Evolutionary conservation across 495 filamentous ascomycete species (phyloP).

Genomic region (Trichoderma virens): DNA sequence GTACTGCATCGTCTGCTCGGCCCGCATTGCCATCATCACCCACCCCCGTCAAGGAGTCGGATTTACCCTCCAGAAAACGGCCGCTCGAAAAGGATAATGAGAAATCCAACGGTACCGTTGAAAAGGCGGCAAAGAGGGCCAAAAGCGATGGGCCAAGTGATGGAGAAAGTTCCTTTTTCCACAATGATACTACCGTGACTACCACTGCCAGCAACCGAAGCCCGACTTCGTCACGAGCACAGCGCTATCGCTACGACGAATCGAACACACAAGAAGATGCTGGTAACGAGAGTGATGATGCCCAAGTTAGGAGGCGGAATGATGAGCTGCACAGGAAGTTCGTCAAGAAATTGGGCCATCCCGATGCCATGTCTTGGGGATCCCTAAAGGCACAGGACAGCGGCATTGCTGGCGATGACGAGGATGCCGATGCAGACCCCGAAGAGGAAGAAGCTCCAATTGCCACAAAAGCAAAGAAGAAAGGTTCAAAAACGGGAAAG

Average conservation of each 20-base stretch:
- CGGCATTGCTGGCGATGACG: slow-evolving; percentile 37
- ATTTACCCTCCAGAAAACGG: slow-evolving; percentile 30
- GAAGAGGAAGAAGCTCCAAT: slow-evolving; percentile 47
- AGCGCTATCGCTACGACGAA: slow-evolving; percentile 38
- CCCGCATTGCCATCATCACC: slow-evolving; percentile 14
- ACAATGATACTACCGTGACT: neutral
- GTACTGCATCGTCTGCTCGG: slow-evolving; percentile 17
- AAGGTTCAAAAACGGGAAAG: slow-evolving; percentile 69
- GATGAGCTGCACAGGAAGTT: slow-evolving; percentile 78
- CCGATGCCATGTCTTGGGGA: slow-evolving; percentile 67
- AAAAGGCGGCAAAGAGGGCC: slow-evolving; percentile 33
- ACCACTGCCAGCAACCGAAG: slow-evolving; percentile 12
- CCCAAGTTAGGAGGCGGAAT: slow-evolving; percentile 44
- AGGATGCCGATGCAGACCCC: slow-evolving; percentile 41
- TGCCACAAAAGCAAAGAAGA: slow-evolving; percentile 47
- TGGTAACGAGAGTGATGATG: slow-evolving; percentile 30
- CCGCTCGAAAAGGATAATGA: slow-evolving; percentile 36
- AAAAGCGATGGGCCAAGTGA: slow-evolving; percentile 25
- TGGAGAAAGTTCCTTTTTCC: slow-evolving; percentile 19
- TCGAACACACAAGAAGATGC: slow-evolving; percentile 19
- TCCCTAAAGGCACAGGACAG: slow-evolving; percentile 44
- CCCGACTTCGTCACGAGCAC: slow-evolving; percentile 26
- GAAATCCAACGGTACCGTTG: slow-evolving; percentile 26
- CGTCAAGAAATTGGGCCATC: slow-evolving; percentile 77
- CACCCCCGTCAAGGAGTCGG: slow-evolving; percentile 13